Conservation (phyloP, 148 eudicot species). For the Suaeda aralocaspica region DNA sequence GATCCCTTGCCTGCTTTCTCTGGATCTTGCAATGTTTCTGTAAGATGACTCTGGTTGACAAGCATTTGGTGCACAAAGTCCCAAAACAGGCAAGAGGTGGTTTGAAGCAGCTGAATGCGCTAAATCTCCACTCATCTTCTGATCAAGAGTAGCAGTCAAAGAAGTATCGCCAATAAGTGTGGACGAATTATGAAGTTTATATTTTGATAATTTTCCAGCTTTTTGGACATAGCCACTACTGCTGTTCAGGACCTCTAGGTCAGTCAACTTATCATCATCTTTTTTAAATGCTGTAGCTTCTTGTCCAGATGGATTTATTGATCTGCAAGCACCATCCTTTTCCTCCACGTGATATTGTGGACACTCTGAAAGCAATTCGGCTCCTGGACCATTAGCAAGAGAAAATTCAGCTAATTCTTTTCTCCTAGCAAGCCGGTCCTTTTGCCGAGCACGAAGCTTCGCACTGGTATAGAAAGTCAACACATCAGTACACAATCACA, state of each 20-base stretch:
- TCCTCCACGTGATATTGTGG: constrained; percentile 29
- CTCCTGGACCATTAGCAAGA: constrained; percentile 25
- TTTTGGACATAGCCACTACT: constrained; percentile 32
- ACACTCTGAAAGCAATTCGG: constrained; percentile 26
- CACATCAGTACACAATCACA: constrained; percentile 10
- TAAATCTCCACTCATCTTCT: constrained; percentile 29
- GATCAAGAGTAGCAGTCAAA: constrained; percentile 27
- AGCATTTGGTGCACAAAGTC: constrained; percentile 95
- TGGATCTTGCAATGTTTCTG: constrained; percentile 46
- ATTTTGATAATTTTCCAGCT: constrained; percentile 35
- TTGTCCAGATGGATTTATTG: constrained; percentile 35
- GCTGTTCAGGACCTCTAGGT: constrained; percentile 29
- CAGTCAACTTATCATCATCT: constrained; percentile 32
- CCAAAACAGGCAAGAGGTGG: constrained; percentile 62
- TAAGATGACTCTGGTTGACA: constrained; percentile 45
- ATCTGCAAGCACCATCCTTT: constrained; percentile 22
- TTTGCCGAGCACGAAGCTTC: constrained; percentile 89
- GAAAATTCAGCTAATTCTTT: constrained; percentile 35
- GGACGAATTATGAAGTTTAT: constrained; percentile 34
- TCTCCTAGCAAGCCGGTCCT: constrained; percentile 61
- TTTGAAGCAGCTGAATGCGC: constrained; percentile 27
- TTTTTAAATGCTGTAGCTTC: constrained; percentile 27
- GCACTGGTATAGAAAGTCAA: constrained; percentile 42
- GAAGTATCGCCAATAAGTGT: constrained; percentile 23
- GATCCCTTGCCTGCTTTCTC: constrained; percentile 41